Conservation (phyloP, 2,329 filamentous ascomycete species). For the Fusarium pseudoanthophilum region DNA sequence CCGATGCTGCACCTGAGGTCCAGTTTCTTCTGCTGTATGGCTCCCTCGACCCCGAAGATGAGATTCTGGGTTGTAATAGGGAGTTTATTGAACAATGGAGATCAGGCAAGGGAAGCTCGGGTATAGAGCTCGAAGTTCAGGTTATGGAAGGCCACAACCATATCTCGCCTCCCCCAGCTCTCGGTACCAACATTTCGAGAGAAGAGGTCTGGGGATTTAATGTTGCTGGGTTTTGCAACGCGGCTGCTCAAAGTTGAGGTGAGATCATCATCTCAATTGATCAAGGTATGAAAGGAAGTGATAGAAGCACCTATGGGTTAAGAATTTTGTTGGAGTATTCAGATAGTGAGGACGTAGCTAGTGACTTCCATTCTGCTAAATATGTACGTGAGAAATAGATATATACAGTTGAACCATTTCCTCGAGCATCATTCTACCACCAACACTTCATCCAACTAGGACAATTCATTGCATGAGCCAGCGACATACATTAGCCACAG, state of each 20-base stretch:
- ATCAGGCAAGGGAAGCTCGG: neutral
- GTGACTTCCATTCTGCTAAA: neutral
- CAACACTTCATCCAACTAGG: too few relatives aligned
- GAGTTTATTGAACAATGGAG: neutral
- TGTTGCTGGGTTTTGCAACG: neutral
- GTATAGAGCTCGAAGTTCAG: neutral
- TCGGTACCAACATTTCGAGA: neutral
- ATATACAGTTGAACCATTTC: neutral
- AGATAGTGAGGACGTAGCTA: neutral
- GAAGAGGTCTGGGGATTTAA: neutral
- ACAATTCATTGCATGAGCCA: fast-evolving
- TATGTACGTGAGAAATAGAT: neutral
- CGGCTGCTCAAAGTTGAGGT: neutral
- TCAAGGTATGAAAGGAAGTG: fast-evolving
- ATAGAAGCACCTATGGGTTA: fast-evolving
- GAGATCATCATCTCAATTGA: fast-evolving
- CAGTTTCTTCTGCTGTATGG: neutral
- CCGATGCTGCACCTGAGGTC: neutral
- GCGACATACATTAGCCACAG: too few relatives aligned
- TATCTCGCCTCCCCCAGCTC: neutral
- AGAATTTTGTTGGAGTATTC: fast-evolving
- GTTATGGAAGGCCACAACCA: neutral
- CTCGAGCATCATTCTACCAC: neutral
- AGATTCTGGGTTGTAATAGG: neutral
- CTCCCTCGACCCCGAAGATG: neutral